Percentiles rank a stretch among this genome's conserved stretches.
phyloP scores from a whole-genome alignment of 345 rosid species.

The Gossypium arboreum region DNA sequence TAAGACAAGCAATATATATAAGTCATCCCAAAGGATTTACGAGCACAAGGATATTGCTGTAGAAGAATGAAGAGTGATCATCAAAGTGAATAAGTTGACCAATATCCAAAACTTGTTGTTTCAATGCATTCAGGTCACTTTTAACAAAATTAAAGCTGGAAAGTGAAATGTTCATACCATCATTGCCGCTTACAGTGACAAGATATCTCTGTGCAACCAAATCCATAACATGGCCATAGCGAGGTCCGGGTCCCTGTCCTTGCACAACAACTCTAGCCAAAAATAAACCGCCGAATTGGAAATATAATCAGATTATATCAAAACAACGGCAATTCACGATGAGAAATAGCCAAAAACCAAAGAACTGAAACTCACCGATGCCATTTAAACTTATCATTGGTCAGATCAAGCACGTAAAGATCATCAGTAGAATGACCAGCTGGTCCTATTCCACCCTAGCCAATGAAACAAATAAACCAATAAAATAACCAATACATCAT shows the following conservation, averaged over 20 bases:
- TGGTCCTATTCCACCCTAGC: constrained; percentile 98
- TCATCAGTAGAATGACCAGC: constrained; percentile 99
- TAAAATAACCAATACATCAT: not conserved
- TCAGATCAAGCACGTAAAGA: constrained; percentile 94
- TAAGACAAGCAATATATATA: not conserved
- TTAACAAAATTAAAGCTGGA: not conserved
- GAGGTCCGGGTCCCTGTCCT: constrained; percentile 99
- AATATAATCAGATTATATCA: constrained; percentile 17
- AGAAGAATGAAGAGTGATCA: not conserved
- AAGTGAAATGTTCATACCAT: constrained; percentile 48
- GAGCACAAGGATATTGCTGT: not conserved
- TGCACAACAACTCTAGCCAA: constrained; percentile 86
- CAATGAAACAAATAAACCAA: constrained; percentile 17
- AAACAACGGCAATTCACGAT: not conserved
- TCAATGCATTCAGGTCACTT: not conserved
- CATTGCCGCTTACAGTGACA: constrained; percentile 93
- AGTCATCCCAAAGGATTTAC: not conserved
- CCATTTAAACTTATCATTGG: constrained; percentile 95
- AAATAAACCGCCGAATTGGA: not conserved
- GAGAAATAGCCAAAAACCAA: not conserved
- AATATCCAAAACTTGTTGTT: not conserved
- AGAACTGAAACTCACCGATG: constrained; percentile 57
- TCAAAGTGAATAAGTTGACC: not conserved
- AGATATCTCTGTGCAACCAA: constrained; percentile 95
- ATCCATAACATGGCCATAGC: constrained; percentile 97